Conservation (phyloP, 2,329 filamentous ascomycete species). For the Penicillium sp. region DNA sequence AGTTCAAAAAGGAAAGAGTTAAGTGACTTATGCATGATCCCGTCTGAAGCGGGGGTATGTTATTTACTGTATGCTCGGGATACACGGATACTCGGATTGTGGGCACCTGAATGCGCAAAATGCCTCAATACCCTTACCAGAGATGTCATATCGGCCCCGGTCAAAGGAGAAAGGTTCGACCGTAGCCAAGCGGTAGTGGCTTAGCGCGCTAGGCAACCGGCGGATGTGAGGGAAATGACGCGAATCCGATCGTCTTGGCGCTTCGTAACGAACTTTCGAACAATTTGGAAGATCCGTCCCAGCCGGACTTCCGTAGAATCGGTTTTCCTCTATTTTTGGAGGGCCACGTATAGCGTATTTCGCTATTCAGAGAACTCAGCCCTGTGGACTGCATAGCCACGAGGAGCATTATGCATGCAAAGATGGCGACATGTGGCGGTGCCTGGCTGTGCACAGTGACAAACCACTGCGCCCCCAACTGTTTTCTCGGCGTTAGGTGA, state of each 20-base stretch:
- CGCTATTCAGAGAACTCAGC: neutral
- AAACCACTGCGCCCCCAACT: neutral
- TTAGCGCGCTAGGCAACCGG: slow-evolving; percentile 3
- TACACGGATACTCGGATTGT: neutral
- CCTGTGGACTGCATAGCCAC: neutral
- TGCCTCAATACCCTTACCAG: neutral
- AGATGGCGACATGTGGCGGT: slow-evolving; percentile 6
- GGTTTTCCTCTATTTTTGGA: neutral
- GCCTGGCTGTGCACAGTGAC: neutral
- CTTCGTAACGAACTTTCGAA: neutral
- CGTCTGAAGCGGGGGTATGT: neutral
- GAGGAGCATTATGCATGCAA: neutral
- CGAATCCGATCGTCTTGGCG: neutral
- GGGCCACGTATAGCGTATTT: neutral
- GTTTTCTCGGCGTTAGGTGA: slow-evolving; percentile 7
- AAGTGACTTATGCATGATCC: neutral
- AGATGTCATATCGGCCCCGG: neutral
- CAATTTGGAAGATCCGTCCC: neutral
- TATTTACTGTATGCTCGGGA: neutral
- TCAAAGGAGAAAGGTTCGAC: neutral
- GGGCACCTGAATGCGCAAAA: neutral
- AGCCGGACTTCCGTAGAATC: neutral
- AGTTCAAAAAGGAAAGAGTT: neutral
- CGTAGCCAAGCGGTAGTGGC: slow-evolving; percentile 3
- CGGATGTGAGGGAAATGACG: neutral